phyloP scores from a whole-genome alignment of 2,329 filamentous ascomycete genomes.

The Fusarium devonianum region DNA sequence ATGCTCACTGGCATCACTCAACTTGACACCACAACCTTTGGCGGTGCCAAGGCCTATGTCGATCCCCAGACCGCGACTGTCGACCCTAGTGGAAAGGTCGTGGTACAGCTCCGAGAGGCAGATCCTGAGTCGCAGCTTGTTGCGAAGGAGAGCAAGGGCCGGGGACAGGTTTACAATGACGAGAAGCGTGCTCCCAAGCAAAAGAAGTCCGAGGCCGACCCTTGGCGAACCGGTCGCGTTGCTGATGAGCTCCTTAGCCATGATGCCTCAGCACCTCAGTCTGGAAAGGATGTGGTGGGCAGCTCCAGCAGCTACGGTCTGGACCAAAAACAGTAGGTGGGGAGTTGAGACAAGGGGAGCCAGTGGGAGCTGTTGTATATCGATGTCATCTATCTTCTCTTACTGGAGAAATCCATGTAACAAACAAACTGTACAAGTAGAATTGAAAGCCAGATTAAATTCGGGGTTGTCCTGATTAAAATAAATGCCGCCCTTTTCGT shows the following conservation, averaged over 20 bases:
- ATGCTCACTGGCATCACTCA: conserved; percentile 48
- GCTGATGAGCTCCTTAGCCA: conserved; percentile 42
- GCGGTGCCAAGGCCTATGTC: conserved; percentile 64
- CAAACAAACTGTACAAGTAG: conserved; percentile 45
- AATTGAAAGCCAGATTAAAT: conserved; percentile 38
- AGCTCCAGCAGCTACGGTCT: conserved; percentile 52
- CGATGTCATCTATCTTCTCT: conserved; percentile 33
- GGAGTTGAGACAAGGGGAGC: conserved; percentile 9
- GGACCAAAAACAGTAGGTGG: conserved; percentile 30
- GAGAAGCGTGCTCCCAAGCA: conserved; percentile 29
- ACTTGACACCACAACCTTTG: conserved; percentile 56
- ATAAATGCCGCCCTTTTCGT: conserved; percentile 6
- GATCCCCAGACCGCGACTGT: conserved; percentile 54
- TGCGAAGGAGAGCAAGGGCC: conserved; percentile 54
- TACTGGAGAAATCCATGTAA: conserved; percentile 37
- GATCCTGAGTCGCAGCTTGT: conserved; percentile 51
- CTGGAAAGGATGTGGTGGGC: conserved; percentile 57
- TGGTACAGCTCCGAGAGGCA: conserved; percentile 53
- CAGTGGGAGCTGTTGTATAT: conserved; percentile 34
- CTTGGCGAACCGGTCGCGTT: conserved; percentile 37
- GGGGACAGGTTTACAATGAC: conserved; percentile 44
- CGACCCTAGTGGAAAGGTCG: conserved; percentile 59
- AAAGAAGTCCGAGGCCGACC: conserved; percentile 14
- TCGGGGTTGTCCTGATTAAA: conserved; percentile 24
- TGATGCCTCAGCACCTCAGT: conserved; percentile 1